Evolutionary conservation across 2,329 filamentous ascomycete species (phyloP), one percentile per base, ranked within the genome.

Genomic region (Phaeosphaeria sp.): DNA sequence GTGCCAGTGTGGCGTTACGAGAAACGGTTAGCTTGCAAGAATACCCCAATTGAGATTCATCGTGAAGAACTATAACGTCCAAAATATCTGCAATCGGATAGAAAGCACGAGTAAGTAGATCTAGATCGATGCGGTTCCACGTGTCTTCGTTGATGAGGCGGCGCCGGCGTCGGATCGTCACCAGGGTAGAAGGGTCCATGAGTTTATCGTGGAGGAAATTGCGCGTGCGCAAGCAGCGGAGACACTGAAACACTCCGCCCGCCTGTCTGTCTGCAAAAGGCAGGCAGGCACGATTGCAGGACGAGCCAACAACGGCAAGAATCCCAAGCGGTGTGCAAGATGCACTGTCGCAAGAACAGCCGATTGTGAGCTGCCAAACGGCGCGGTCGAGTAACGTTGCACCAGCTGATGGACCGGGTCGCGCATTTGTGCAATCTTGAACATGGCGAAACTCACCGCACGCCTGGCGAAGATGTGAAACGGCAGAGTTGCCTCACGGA

Each of bases 241-340:
- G 20, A 44, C 44, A 52, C 62, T 65, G 62, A 65, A 65, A 65
- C 62, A 57, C 44, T 46, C 47, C 23, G 25, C 46, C 25, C 42
- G 48, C 56, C 53, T 54, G 58, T 47, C 22, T 54, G 58, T 22
- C 62, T 50, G 50, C 30, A 61, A 55, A 39, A 46, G 59, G 62
- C 51, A 47, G 36, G 51, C 52, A 49, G 52, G 52, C 46, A 25
- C 20, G 42, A 54, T 50, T 18, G 54, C 44, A 55, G 58, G 52
- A 54, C 47, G 33, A 58, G 50, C 23, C 25, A 17, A n/a, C 17
- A 21, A 36, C n/a, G n/a, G 33, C 46, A 46, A 22, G n/a, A 53
- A 13, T 48, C 41, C 23, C 42, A 47, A 53, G 18, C 36, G 46
- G 50, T 47, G 49, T 44, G 39, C 43, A 41, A 30, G 47, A 56